Evolutionary conservation across 2,329 filamentous ascomycete species (phyloP).

Genomic region (Boeremia exigua): DNA sequence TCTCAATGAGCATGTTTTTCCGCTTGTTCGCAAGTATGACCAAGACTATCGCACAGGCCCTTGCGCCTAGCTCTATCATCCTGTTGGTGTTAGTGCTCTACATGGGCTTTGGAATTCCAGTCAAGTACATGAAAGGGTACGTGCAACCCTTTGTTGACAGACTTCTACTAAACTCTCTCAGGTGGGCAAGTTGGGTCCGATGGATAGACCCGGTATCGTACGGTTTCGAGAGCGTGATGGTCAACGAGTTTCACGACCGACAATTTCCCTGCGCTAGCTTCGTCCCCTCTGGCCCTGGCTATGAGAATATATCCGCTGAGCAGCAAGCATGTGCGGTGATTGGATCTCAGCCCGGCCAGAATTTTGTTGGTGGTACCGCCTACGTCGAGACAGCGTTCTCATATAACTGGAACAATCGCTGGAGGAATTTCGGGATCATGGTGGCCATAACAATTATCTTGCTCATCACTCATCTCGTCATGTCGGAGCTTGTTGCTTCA

Average conservation of each 20-base stretch:
- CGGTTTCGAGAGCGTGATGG: constrained; percentile 76
- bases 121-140: constrained; percentile 58
- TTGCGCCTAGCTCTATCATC: constrained; percentile 60
- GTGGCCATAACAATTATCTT: constrained; percentile 68
- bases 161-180: constrained; percentile 6
- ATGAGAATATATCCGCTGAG: constrained; percentile 32
- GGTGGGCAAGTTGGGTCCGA: constrained; percentile 57
- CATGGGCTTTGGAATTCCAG: constrained; percentile 71
- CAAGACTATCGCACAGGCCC: constrained; percentile 64
- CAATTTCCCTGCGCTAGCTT: constrained; percentile 39
- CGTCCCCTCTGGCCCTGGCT: constrained; percentile 49
- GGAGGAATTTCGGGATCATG: constrained; percentile 70
- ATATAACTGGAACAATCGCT: constrained; percentile 50
- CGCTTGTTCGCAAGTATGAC: constrained; percentile 76
- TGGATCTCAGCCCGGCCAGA: constrained; percentile 45
- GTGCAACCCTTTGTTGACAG: neutral
- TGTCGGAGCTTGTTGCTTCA: constrained; percentile 67
- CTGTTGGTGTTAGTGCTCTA: constrained; percentile 67
- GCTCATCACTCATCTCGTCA: constrained; percentile 65
- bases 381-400: constrained; percentile 34
- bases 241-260: constrained; percentile 66
- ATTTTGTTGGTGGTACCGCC: constrained; percentile 45
- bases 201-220: constrained; percentile 79
- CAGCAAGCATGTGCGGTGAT: constrained; percentile 44
- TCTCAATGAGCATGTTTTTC: constrained; percentile 85